Evolutionary conservation across 1,139 yeast species (phyloP).

Genomic region (Blastobotrys proliferans): DNA sequence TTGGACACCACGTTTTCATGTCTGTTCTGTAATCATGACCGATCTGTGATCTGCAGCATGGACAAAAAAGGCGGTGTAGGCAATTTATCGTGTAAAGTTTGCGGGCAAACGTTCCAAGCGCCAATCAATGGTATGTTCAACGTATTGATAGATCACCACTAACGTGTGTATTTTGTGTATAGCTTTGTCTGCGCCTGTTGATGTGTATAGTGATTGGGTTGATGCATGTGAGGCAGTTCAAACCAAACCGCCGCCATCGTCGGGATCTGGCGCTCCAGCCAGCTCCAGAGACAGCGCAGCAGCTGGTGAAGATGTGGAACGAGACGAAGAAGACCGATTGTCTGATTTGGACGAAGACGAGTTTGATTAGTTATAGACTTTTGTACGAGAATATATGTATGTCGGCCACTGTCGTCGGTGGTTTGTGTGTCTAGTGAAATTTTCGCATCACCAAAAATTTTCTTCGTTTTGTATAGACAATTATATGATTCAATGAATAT

Average conservation of each 20-base stretch:
- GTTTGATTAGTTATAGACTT: slow-evolving; percentile 16
- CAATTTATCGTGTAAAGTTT: slow-evolving; percentile 80
- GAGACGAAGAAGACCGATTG: slow-evolving; percentile 26
- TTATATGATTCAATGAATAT: too few relatives aligned
- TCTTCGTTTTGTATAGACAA: too few relatives aligned
- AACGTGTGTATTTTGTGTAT: too few relatives aligned
- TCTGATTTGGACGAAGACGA: slow-evolving; percentile 28
- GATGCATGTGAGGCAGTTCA: slow-evolving; percentile 98
- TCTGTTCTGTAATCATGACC: slow-evolving; percentile 93
- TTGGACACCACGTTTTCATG: slow-evolving; percentile 87
- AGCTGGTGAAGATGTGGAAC: slow-evolving; percentile 19
- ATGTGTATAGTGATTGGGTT: slow-evolving; percentile 95
- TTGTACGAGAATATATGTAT: too few relatives aligned
- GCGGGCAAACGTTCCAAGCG: slow-evolving; percentile 93
- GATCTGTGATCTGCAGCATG: slow-evolving; percentile 79
- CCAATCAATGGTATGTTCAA: slow-evolving; percentile 58
- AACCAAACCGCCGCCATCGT: slow-evolving; percentile 44
- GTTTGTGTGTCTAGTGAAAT: too few relatives aligned
- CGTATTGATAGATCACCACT: not conserved
- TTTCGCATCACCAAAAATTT: too few relatives aligned
- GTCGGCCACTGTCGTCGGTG: too few relatives aligned
- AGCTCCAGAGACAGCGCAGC: slow-evolving; percentile 27
- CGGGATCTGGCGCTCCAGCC: slow-evolving; percentile 21
- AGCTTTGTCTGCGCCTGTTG: slow-evolving; percentile 78
- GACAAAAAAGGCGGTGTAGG: slow-evolving; percentile 89